Evolutionary conservation across 345 rosid genomes (phyloP).

Genomic region (Pistacia integerrima): DNA sequence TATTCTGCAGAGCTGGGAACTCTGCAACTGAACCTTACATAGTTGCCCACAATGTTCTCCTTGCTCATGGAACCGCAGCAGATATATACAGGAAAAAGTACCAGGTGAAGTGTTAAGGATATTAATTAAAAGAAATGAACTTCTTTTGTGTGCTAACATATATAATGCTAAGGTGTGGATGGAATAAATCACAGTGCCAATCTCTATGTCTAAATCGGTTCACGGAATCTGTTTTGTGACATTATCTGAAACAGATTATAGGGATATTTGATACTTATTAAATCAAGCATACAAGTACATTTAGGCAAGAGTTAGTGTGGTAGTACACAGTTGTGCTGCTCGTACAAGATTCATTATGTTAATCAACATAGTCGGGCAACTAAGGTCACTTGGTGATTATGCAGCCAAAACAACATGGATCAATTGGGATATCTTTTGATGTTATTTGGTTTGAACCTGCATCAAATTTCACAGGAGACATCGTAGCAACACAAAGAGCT

Average conservation of each 20-base stretch:
- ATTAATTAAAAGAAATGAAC: not conserved
- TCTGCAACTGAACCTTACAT: constrained; percentile 94
- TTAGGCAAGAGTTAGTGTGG: not conserved
- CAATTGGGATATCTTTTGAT: constrained; percentile 70
- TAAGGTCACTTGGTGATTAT: not conserved
- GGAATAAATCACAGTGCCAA: not conserved
- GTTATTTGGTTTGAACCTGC: constrained; percentile 84
- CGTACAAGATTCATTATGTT: not conserved
- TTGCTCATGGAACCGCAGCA: constrained; percentile 62
- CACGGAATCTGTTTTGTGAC: too few species aligned
- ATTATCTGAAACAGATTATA: not conserved
- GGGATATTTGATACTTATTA: not conserved
- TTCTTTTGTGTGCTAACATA: not conserved
- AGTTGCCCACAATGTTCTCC: constrained; percentile 75
- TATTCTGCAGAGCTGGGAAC: constrained; percentile 73
- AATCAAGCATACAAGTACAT: not conserved
- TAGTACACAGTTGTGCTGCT: not conserved
- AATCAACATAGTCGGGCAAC: not conserved
- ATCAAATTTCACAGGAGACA: constrained; percentile 55
- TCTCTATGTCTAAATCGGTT: not conserved
- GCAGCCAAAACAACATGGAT: constrained; percentile 76
- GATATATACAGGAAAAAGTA: constrained; percentile 74
- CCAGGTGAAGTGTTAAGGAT: constrained; percentile 44
- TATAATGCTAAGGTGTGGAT: not conserved
- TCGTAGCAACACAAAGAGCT: constrained; percentile 86